Evolutionary conservation across 176 grass and related monocot genomes (phyloP).

Genomic region (Aegilops tauschii): DNA sequence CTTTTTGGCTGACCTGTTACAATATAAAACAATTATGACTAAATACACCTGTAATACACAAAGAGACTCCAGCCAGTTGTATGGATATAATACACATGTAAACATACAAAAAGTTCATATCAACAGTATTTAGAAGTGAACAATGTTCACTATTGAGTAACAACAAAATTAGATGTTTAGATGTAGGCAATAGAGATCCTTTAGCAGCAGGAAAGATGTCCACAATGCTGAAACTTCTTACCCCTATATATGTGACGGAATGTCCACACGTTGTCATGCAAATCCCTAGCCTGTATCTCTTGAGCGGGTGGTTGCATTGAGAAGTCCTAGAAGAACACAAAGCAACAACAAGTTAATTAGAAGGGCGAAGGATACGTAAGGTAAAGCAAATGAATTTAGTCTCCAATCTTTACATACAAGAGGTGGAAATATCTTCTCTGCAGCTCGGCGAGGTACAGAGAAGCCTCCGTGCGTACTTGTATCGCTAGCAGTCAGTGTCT

Average conservation of each 20-base stretch:
- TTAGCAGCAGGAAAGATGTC: neutral
- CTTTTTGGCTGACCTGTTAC: slow-evolving; percentile 63
- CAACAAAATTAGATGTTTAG: neutral
- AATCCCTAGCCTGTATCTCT: slow-evolving; percentile 67
- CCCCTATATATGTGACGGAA: slow-evolving; percentile 75
- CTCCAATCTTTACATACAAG: slow-evolving; percentile 34
- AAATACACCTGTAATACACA: neutral
- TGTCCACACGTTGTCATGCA: slow-evolving; percentile 63
- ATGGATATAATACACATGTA: neutral
- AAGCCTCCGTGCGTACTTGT: slow-evolving; percentile 78
- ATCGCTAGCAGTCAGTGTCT: slow-evolving; percentile 72
- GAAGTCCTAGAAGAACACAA: slow-evolving; percentile 53
- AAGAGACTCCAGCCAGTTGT: neutral
- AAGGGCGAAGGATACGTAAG: neutral
- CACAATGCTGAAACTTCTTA: slow-evolving; percentile 16
- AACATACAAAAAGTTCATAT: neutral
- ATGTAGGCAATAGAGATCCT: neutral
- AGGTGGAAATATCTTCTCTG: slow-evolving; percentile 68
- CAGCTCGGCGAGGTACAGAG: slow-evolving; percentile 64
- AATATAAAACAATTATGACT: neutral
- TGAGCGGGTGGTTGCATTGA: slow-evolving; percentile 63
- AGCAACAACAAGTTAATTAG: neutral
- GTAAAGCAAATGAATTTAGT: neutral
- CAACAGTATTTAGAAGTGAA: neutral
- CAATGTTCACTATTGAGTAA: neutral